Evolutionary conservation across 225 moss, liverwort and hornwort genomes (phyloP).

Genomic region (Rhytidiadelphus loreus): DNA sequence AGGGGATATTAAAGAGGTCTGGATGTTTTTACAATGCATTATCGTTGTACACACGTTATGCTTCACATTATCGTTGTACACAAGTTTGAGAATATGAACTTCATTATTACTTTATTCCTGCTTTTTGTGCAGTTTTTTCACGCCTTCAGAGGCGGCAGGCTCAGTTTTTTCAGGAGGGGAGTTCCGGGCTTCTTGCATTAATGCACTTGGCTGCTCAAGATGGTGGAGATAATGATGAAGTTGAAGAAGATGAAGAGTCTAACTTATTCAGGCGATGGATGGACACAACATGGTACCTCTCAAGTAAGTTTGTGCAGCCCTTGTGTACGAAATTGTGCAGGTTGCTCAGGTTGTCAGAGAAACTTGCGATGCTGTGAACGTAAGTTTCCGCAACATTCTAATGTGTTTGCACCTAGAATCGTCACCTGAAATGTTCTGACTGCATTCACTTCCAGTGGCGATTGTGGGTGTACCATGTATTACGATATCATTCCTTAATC

Average conservation of each 20-base stretch:
- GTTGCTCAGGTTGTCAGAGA: conserved; percentile 22
- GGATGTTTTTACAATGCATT: not conserved
- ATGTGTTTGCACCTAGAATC: not conserved
- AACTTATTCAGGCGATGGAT: not conserved
- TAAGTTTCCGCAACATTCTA: not conserved
- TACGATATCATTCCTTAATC: not conserved
- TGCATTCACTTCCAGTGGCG: not conserved
- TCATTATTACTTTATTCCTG: not conserved
- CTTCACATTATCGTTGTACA: too few species aligned
- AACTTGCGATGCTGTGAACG: not conserved
- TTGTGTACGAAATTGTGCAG: conserved; percentile 18
- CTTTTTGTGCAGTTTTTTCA: conserved; percentile 47
- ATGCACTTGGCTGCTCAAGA: conserved; percentile 36
- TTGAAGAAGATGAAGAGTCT: not conserved
- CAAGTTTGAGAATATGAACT: not conserved
- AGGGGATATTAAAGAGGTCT: not conserved
- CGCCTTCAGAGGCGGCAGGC: conserved; percentile 50
- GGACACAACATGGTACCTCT: not conserved
- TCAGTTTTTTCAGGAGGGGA: conserved; percentile 51
- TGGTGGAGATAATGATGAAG: conserved; percentile 2
- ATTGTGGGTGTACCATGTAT: not conserved
- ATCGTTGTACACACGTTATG: not conserved
- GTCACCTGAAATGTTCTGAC: not conserved
- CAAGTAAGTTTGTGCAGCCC: conserved; percentile 13
- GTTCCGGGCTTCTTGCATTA: conserved; percentile 48